Conservation (phyloP, 2,329 filamentous ascomycete genomes). For the Cercospora canescens region DNA sequence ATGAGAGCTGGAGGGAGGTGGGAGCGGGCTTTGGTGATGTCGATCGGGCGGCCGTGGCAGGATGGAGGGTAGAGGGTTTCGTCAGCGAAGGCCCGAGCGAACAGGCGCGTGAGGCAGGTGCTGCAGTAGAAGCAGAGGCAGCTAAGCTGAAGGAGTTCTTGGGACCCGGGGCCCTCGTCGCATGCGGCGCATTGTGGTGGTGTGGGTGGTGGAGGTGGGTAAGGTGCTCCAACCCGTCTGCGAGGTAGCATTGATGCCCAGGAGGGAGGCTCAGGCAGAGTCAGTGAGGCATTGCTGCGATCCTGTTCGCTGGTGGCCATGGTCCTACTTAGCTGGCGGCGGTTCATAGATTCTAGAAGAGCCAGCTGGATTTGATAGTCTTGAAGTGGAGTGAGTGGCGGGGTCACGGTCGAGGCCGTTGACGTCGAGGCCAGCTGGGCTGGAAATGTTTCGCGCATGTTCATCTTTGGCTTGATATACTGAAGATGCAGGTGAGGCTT, state of each 20-base stretch:
- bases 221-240: too few species aligned
- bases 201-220: background rate
- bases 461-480: background rate
- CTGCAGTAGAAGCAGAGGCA: constrained; percentile 16
- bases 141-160: constrained; percentile 13
- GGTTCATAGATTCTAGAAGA: background rate
- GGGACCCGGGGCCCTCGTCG: background rate
- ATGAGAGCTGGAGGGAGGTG: constrained; percentile 12
- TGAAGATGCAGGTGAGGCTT: background rate
- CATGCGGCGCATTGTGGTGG: constrained; percentile 7
- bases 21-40: background rate
- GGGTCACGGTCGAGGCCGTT: too few species aligned
- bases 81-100: constrained; percentile 12
- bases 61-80: constrained; percentile 14
- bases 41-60: constrained; percentile 7
- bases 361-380: background rate
- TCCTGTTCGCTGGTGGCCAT: background rate
- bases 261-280: background rate
- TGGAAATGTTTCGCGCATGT: background rate
- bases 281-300: background rate
- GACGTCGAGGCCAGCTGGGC: background rate
- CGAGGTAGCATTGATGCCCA: too few species aligned
- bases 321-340: background rate
- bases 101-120: constrained; percentile 14
- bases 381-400: background rate